Percentiles rank a stretch among this genome's conserved stretches.
These are phyloP conservation scores for Neofusicoccum umdonicola DNA, from an alignment of 2,329 filamentous ascomycete species.

Conservation along the genomic window DNA sequence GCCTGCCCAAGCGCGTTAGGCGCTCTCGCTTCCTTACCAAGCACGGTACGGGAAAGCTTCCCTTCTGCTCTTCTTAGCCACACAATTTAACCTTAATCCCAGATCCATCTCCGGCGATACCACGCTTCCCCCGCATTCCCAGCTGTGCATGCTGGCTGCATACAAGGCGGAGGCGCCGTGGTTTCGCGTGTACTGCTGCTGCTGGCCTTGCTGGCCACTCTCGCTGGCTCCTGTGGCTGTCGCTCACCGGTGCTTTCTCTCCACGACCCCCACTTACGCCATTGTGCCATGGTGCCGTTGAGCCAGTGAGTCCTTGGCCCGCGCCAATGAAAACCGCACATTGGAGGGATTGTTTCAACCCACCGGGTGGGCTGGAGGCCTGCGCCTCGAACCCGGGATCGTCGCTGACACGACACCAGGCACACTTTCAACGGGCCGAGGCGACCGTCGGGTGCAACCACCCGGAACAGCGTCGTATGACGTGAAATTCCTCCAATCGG, in stretches of 20 bases:
- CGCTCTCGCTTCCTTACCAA: not conserved
- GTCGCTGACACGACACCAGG: not conserved
- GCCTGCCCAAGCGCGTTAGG: conserved; percentile 4
- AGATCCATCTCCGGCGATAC: not conserved
- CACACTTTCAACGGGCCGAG: not conserved
- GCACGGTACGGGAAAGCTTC: not conserved
- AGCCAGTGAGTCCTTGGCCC: not conserved
- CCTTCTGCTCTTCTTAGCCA: not conserved
- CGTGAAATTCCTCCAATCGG: conserved; percentile 12
- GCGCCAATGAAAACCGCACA: too few species aligned
- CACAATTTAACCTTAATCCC: conserved; percentile 7
- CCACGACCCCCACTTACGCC: too few species aligned
- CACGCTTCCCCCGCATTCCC: not conserved
- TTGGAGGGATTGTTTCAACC: not conserved
- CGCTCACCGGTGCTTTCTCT: not conserved
- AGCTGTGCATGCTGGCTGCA: not conserved
- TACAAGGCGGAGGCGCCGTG: too few species aligned
- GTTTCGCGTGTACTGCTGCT: not conserved
- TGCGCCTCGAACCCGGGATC: too few species aligned
- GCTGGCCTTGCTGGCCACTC: not conserved
- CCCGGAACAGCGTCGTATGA: not conserved
- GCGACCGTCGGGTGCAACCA: conserved; percentile 5
- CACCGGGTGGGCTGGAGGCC: conserved; percentile 2
- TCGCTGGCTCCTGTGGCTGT: too few species aligned
- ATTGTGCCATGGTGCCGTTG: not conserved